Percentiles rank a stretch among this genome's conserved stretches.
Conservation (phyloP, 1,284 basidiomycete genomes). For the Ceratobasidium sp. region DNA sequence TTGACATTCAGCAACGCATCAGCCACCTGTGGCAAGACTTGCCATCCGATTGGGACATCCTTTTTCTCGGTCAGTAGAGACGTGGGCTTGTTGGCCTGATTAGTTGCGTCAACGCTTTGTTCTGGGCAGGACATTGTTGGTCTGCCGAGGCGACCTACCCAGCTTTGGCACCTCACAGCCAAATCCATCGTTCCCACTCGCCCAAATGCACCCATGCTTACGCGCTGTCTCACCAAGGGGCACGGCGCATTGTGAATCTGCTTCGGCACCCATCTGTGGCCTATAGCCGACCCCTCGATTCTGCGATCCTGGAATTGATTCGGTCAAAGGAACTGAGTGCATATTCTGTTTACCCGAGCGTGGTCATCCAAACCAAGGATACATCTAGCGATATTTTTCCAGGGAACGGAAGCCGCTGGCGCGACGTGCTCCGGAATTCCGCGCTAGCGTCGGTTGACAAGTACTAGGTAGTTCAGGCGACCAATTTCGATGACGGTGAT, state of each 20-base stretch:
- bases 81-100: not conserved
- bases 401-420: constrained; percentile 50
- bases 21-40: constrained; percentile 61
- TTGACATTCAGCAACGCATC: constrained; percentile 63
- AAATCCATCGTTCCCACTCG: constrained; percentile 43
- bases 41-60: constrained; percentile 73
- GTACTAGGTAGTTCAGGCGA: not conserved
- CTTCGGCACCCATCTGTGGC: constrained; percentile 44
- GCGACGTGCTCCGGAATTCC: constrained; percentile 50
- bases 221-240: constrained; percentile 37
- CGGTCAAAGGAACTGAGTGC: constrained; percentile 47
- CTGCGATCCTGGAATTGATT: constrained; percentile 51
- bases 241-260: constrained; percentile 29
- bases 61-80: constrained; percentile 65
- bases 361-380: constrained; percentile 52
- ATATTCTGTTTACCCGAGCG: constrained; percentile 52
- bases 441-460: constrained; percentile 48
- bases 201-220: constrained; percentile 46
- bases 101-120: not conserved
- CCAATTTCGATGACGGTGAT: not conserved
- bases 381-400: constrained; percentile 50
- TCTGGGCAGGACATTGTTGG: constrained; percentile 45
- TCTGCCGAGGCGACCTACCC: constrained; percentile 43
- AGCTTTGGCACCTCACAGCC: constrained; percentile 30
- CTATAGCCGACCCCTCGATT: constrained; percentile 46